Base-by-base conservation (phyloP, 1,284 basidiomycete genomes). In the Microstroma glucosiphilum region DNA sequence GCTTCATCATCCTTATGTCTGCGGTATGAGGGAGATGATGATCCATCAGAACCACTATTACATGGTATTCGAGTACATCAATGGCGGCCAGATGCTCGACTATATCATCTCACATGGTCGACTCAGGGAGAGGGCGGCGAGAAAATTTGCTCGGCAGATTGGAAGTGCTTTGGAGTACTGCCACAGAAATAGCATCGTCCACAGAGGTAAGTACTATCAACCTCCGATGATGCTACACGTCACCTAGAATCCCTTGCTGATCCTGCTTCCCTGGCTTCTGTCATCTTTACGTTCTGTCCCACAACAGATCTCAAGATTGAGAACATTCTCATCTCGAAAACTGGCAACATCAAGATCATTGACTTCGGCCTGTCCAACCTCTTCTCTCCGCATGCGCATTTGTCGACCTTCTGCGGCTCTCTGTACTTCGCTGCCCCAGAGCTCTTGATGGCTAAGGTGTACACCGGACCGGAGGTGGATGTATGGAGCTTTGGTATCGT, bases 401-500 rank as follows among this genome's bases (percentile, higher is more conserved):
- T 98, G 0, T 87, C 88, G 30, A 98, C 96, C 0, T 99, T 98
- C 79, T 98, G 94, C 73, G 93, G 94, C 25, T 96, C 91, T 1
- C 83, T 98, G 19, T 99, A 98, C 82, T 98, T 98, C 82, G 93
- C 94, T 48, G 94, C 94, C 0, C 96, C 94, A 2, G 93, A 98
- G 80, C 83, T 98, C 37, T 85, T 98, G 60, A 96, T 97, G 75
- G 94, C 96, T 41, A 92, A 92, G 78, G 88, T 91, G 21, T 98
- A 98, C 80, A 92, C 91, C 0, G 94, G 94, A 0, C 94, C 94
- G 9, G 94, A 98, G 79, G 96, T 98, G 62, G 96, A 98, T 77
- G 89, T 97, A 0, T 98, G 96, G 94, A 94, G 91, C 75, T 97
- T 97, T 70, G 94, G 96, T 6, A 94, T 98, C 65, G 94, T 98